A percentile compares a stretch with the other conserved stretches of the same genome.
These are phyloP conservation scores for Entomortierella beljakovae DNA, from an alignment of 192 early-diverging fungal genomes.

Conservation along the genomic window DNA sequence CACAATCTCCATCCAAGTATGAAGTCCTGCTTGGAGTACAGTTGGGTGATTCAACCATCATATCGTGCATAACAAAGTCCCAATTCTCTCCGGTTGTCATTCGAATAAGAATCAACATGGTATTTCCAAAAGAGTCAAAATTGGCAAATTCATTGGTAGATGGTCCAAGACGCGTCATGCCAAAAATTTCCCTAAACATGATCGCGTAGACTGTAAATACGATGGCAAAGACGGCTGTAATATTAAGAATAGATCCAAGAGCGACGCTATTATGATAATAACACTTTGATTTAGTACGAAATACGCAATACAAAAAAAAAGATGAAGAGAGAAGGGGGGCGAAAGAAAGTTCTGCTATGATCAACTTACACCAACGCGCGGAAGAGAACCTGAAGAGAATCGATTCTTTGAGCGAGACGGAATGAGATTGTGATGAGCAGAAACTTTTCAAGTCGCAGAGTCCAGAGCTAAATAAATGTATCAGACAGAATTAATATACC, in stretches of 20 bases:
- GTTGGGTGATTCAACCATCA: slow-evolving; percentile 59
- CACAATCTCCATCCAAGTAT: slow-evolving; percentile 64
- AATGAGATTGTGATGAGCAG: slow-evolving; percentile 49
- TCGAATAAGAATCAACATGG: slow-evolving; percentile 63
- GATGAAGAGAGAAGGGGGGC: slow-evolving; percentile 7
- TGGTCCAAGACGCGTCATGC: slow-evolving; percentile 64
- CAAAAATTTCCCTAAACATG: slow-evolving; percentile 72
- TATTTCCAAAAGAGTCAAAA: slow-evolving; percentile 60
- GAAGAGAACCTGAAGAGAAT: slow-evolving; percentile 46
- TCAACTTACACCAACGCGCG: slow-evolving; percentile 41
- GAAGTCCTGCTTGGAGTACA: slow-evolving; percentile 58
- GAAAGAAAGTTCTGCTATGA: too few species aligned
- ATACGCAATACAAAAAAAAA: background rate
- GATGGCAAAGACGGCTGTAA: slow-evolving; percentile 69
- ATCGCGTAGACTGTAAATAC: slow-evolving; percentile 64
- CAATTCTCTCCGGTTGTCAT: slow-evolving; percentile 71
- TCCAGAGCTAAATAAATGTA: slow-evolving; percentile 52
- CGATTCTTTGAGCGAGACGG: slow-evolving; percentile 46
- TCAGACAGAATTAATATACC: too few species aligned
- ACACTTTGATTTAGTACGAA: background rate
- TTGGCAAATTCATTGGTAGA: slow-evolving; percentile 61
- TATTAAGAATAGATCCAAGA: slow-evolving; percentile 60
- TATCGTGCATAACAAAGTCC: slow-evolving; percentile 73
- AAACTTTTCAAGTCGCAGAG: slow-evolving; percentile 36
- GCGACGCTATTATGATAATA: slow-evolving; percentile 26